Conservation (phyloP, 2,329 filamentous ascomycete genomes). For the Plectosphaerella plurivora region DNA sequence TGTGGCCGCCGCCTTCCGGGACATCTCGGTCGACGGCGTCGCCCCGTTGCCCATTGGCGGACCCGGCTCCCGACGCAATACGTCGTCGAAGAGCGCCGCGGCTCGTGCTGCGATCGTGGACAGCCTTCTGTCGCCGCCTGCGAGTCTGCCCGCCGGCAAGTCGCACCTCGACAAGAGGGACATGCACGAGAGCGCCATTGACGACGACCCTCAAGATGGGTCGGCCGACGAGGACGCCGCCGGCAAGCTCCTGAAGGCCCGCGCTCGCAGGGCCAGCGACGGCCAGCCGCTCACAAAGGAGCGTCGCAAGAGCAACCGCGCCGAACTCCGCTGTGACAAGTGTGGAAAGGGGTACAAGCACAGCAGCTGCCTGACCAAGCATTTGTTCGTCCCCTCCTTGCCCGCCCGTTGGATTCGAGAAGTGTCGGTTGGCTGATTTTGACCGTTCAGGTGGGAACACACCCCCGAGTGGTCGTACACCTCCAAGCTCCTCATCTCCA, state of each 20-base stretch:
- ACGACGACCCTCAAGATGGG: constrained; percentile 60
- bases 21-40: constrained; percentile 56
- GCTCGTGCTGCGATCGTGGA: constrained; percentile 47
- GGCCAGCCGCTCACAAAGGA: constrained; percentile 78
- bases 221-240: constrained; percentile 46
- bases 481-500: constrained; percentile 96
- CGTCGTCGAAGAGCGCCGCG: constrained; percentile 61
- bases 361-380: constrained; percentile 99
- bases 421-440: constrained; percentile 24
- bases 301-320: constrained; percentile 73
- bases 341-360: constrained; percentile 99
- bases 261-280: constrained; percentile 69
- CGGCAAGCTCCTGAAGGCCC: constrained; percentile 36
- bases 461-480: constrained; percentile 97
- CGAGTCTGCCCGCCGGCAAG: constrained; percentile 60
- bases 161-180: constrained; percentile 46
- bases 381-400: constrained; percentile 85
- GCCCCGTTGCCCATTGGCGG: constrained; percentile 51
- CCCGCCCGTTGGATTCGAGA: neutral
- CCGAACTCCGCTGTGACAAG: constrained; percentile 91
- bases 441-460: constrained; percentile 83
- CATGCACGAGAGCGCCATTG: constrained; percentile 58
- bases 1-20: constrained; percentile 67
- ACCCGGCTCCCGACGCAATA: constrained; percentile 56
- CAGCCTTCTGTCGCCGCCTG: constrained; percentile 60